phyloP scores from a whole-genome alignment of 257 asterid genomes.

The Ligustrum vulgare region DNA sequence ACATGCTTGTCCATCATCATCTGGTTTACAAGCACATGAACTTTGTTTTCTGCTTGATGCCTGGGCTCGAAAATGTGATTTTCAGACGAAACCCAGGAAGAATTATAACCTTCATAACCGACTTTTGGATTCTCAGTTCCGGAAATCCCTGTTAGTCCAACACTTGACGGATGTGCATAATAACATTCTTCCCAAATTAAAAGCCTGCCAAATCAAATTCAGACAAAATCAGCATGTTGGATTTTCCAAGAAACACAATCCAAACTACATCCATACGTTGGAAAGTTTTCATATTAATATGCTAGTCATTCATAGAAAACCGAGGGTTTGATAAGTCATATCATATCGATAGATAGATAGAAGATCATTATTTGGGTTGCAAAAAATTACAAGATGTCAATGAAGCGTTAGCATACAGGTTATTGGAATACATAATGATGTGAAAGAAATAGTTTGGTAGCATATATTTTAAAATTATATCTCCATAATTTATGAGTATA shows the following conservation, averaged over 20 bases:
- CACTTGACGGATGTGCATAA: constrained; percentile 34
- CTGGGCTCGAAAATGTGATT: constrained; percentile 28
- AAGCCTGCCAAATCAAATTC: constrained; percentile 45
- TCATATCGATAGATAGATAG: background rate
- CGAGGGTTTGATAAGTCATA: background rate
- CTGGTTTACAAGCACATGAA: constrained; percentile 57
- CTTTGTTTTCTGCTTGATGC: constrained; percentile 38
- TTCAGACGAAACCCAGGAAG: constrained; percentile 34
- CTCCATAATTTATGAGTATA: background rate
- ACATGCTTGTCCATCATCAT: constrained; percentile 71
- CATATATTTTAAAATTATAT: too few species aligned
- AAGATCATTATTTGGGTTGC: background rate
- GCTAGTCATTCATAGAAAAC: background rate
- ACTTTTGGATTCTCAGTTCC: constrained; percentile 31
- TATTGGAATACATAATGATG: background rate
- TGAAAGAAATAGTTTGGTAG: background rate
- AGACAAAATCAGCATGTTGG: constrained; percentile 1
- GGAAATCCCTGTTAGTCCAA: constrained; percentile 29
- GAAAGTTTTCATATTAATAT: background rate
- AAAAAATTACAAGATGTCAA: background rate
- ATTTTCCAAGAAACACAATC: background rate
- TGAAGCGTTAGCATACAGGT: background rate
- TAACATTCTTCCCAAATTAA: constrained; percentile 81
- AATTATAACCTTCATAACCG: constrained; percentile 33
- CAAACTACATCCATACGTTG: background rate